Base-by-base conservation (phyloP, 306 rosid species). In the Malus orientalis region DNA sequence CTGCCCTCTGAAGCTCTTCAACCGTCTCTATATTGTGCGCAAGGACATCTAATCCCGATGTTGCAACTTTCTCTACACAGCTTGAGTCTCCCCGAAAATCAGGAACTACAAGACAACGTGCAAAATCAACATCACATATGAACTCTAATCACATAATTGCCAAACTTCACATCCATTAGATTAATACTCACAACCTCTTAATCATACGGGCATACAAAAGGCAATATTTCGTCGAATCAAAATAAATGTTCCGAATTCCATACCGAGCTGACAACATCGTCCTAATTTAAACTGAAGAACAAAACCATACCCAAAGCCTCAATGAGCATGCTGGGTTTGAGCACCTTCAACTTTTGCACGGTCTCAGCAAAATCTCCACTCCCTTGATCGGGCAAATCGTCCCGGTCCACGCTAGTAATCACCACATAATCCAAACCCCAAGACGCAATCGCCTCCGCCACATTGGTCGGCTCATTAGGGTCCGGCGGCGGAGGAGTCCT, bases 341-440 rank as follows among this genome's bases (percentile, higher is more conserved):
- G 79, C 18, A 18, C 73, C 93, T 96, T 96, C 85, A 96, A 79
- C 85, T 87, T 96, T 69, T 85, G 91, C 79, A 96, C 98, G 9
- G 99, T 96, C 87, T 96, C 96, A 2, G 99, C 78, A 84, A 96
- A 96, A 88, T 96, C 97, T 32, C 88, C 93, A 78, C 99, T 92
- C 81, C 99, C 99, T 81, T 96, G 99, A 85, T 96, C 99, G 70
- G 91, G 84, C 63, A 96, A 83, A 87, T 96, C 99, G 79, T 96
- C 99, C 75, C 98, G 89, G 80, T 96, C 99, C 80, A 96, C 99
- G 74, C 99, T 96, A 2, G 99, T 96, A 81, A 96, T 92, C 71
- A 96, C 99, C 81, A 96, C 99, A 75, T 96, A 96, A 74, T 88
- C 99, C 93, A 96, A 86, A 74, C 99, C 99, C 99, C 99, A 95